These are phyloP conservation scores for Cladosporium sp. DNA, from an alignment of 2,329 filamentous ascomycete genomes.

Conservation along the genomic window DNA sequence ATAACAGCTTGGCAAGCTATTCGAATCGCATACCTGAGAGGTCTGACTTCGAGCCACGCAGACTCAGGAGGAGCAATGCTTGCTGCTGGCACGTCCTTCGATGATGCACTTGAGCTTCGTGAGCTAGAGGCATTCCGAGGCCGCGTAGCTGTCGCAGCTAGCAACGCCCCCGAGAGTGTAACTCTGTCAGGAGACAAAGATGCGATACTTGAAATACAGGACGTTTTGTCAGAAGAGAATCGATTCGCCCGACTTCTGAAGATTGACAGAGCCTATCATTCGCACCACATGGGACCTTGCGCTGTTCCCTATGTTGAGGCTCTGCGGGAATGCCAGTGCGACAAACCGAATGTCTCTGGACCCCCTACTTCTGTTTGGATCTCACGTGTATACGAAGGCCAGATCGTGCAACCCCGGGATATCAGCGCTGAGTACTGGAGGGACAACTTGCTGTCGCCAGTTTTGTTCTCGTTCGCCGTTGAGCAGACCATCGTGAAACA, in stretches of 20 bases:
- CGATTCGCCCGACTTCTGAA: slow-evolving; percentile 43
- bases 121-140: slow-evolving; percentile 3
- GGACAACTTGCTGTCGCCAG: slow-evolving; percentile 48
- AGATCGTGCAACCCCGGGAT: background rate
- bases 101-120: slow-evolving; percentile 18
- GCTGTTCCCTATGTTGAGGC: background rate
- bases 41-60: background rate
- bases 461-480: slow-evolving; percentile 48
- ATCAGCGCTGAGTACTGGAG: slow-evolving; percentile 42
- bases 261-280: slow-evolving; percentile 49
- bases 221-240: slow-evolving; percentile 34
- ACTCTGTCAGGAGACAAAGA: slow-evolving; percentile 48
- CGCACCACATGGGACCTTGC: slow-evolving; percentile 36
- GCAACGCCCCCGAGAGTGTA: slow-evolving; percentile 45
- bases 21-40: background rate
- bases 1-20: background rate
- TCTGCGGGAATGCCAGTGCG: background rate
- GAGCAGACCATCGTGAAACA: slow-evolving; percentile 25
- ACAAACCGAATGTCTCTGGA: background rate
- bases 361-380: background rate
- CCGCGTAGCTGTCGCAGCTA: slow-evolving; percentile 25
- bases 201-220: slow-evolving; percentile 36
- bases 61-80: background rate
- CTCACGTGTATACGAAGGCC: background rate
- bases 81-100: background rate